Conservation (phyloP, 2,329 filamentous ascomycete species). For the Neocatenulostroma microsporum region DNA sequence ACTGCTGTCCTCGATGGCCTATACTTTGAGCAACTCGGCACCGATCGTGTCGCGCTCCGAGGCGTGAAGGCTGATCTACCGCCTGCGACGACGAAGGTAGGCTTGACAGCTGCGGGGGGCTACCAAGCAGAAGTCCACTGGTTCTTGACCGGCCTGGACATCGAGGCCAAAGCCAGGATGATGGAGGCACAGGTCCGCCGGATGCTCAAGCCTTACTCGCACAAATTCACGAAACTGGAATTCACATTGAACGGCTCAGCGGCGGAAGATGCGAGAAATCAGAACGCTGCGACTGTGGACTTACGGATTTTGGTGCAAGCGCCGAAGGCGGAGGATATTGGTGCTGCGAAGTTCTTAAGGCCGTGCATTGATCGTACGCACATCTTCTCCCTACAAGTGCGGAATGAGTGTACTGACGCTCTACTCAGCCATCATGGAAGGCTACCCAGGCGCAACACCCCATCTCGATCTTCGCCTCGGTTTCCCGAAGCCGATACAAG, state of each 20-base stretch:
- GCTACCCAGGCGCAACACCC: slow-evolving; percentile 27
- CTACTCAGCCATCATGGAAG: slow-evolving; percentile 38
- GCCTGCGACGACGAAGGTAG: slow-evolving; percentile 46
- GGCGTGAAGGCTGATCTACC: slow-evolving; percentile 39
- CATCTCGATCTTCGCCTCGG: slow-evolving; percentile 32
- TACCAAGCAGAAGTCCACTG: slow-evolving; percentile 42
- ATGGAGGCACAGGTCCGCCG: slow-evolving; percentile 39
- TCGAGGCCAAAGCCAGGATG: slow-evolving; percentile 41
- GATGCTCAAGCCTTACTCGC: slow-evolving; percentile 29
- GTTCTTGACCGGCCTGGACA: slow-evolving; percentile 40
- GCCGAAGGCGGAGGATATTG: slow-evolving; percentile 17
- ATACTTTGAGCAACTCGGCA: slow-evolving; percentile 36
- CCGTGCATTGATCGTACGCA: slow-evolving; percentile 41
- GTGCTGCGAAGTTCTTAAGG: slow-evolving; percentile 23
- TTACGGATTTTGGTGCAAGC: slow-evolving; percentile 36
- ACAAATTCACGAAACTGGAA: slow-evolving; percentile 30
- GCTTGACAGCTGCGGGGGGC: slow-evolving; percentile 40
- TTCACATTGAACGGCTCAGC: slow-evolving; percentile 39
- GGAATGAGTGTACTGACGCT: no score
- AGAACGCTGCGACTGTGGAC: slow-evolving; percentile 43
- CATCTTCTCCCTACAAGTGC: no score
- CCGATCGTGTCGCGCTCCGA: slow-evolving; percentile 43
- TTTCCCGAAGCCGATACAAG: slow-evolving; percentile 33
- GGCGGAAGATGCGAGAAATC: slow-evolving; percentile 34
- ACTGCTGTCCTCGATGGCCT: slow-evolving; percentile 46